A percentile compares a stretch with the other conserved stretches of the same genome.
Conservation (phyloP, 352 stramenopile genomes). For the Phytophthora macrochlamydospora region DNA sequence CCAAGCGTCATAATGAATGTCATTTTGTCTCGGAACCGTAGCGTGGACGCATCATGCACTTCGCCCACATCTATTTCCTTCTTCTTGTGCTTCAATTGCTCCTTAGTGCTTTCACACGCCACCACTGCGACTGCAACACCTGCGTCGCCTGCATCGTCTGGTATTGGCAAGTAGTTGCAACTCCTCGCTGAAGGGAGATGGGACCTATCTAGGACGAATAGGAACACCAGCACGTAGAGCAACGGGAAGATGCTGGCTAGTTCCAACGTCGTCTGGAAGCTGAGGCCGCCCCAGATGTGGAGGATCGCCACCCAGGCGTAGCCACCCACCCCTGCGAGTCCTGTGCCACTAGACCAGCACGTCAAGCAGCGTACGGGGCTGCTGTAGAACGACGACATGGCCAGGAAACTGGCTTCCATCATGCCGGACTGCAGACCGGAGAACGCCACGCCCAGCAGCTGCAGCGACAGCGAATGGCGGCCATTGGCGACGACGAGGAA, state of each 20-base stretch:
- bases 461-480: constrained; percentile 56
- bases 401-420: constrained; percentile 91
- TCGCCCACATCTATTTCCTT: constrained; percentile 16
- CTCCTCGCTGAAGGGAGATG: constrained; percentile 42
- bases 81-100: constrained; percentile 25
- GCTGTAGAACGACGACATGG: constrained; percentile 85
- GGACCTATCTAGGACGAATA: constrained; percentile 61
- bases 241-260: constrained; percentile 67
- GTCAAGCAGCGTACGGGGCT: constrained; percentile 78
- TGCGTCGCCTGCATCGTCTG: constrained; percentile 30
- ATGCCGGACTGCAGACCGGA: constrained; percentile 87
- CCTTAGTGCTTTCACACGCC: not conserved
- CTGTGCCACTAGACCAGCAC: constrained; percentile 93
- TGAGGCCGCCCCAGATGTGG: constrained; percentile 66
- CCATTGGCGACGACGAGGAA: constrained; percentile 78
- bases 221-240: constrained; percentile 68
- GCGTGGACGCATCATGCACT: constrained; percentile 30
- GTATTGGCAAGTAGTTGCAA: constrained; percentile 48
- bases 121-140: constrained; percentile 6
- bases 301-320: constrained; percentile 90
- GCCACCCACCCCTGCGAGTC: constrained; percentile 90
- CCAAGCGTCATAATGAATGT: constrained; percentile 83
- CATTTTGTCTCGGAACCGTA: constrained; percentile 67
- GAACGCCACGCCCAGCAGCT: constrained; percentile 91
- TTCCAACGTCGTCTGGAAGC: constrained; percentile 66